Conservation (phyloP, 1,284 basidiomycete species). For the Pseudozyma sp. region DNA sequence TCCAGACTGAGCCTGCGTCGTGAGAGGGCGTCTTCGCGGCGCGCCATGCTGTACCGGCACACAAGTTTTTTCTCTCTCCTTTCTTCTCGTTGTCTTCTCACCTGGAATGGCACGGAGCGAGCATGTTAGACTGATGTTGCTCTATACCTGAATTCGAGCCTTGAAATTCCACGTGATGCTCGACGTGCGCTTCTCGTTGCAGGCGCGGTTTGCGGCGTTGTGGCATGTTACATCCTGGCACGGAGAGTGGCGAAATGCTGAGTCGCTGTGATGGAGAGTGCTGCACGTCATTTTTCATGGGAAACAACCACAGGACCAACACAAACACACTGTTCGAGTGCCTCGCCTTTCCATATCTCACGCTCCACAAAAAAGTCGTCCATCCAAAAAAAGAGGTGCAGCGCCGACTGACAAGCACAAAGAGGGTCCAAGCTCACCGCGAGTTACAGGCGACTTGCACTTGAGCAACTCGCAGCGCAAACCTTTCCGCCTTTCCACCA, state of each 20-base stretch:
- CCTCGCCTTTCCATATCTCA: slow-evolving; percentile 7
- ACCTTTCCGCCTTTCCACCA: slow-evolving; percentile 25
- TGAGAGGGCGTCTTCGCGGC: too few species aligned
- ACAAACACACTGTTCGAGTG: slow-evolving; percentile 11
- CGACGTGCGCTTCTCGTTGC: slow-evolving; percentile 4
- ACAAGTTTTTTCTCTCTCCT: slow-evolving; percentile 34
- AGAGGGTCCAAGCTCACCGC: slow-evolving; percentile 6
- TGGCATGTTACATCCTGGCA: not conserved
- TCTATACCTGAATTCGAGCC: not conserved
- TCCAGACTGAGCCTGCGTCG: too few species aligned
- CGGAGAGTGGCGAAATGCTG: slow-evolving; percentile 11
- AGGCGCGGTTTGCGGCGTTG: not conserved
- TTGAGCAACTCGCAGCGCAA: not conserved
- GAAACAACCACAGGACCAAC: not conserved
- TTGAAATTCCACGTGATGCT: slow-evolving; percentile 20
- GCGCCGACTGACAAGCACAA: not conserved
- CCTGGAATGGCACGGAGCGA: too few species aligned
- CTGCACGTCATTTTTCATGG: slow-evolving; percentile 18
- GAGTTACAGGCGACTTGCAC: not conserved
- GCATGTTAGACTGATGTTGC: slow-evolving; percentile 8
- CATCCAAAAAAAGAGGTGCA: not conserved
- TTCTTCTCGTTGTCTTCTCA: not conserved
- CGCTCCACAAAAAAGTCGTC: slow-evolving; percentile 17
- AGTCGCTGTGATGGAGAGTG: slow-evolving; percentile 2
- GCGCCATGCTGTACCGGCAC: not conserved